Conservation (phyloP, 805 yeast genomes). For the Saturnispora ahearnii region DNA sequence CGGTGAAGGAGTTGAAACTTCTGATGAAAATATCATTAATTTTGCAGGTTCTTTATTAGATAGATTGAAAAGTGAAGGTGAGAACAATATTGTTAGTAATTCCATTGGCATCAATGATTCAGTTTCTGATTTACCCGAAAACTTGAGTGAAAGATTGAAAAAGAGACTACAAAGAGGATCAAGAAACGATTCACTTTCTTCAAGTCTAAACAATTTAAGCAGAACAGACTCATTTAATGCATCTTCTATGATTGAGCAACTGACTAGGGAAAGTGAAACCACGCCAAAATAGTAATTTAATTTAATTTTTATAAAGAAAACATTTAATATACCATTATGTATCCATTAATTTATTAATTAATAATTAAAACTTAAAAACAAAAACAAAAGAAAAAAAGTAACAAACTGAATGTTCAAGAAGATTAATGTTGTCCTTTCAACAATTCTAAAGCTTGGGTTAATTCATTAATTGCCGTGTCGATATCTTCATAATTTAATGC, state of each 20-base stretch:
- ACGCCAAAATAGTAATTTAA: neutral
- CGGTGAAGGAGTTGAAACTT: neutral
- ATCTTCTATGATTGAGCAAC: neutral
- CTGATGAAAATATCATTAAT: slow-evolving; percentile 15
- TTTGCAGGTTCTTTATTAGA: slow-evolving; percentile 1
- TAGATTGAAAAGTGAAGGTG: slow-evolving; percentile 6
- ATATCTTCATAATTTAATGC: slow-evolving; percentile 73
- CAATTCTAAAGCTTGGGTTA: slow-evolving; percentile 44
- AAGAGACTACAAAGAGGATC: slow-evolving; percentile 20
- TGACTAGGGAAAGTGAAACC: neutral
- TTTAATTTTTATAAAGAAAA: neutral
- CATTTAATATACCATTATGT: neutral
- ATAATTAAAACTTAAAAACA: neutral
- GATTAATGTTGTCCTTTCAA: slow-evolving; percentile 20
- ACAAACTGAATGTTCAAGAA: neutral
- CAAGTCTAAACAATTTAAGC: slow-evolving; percentile 6
- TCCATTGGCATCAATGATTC: neutral
- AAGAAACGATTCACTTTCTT: neutral
- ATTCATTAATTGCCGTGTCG: slow-evolving; percentile 56
- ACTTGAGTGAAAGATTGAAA: slow-evolving; percentile 26
- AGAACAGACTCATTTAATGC: slow-evolving; percentile 18
- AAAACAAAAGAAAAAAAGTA: neutral
- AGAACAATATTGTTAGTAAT: neutral
- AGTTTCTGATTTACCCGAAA: slow-evolving; percentile 9
- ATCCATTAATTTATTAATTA: neutral